Evolutionary conservation across 768 basidiomycete species (phyloP), one percentile per base, ranked within the genome.

Genomic region (Tulasnella sp.): DNA sequence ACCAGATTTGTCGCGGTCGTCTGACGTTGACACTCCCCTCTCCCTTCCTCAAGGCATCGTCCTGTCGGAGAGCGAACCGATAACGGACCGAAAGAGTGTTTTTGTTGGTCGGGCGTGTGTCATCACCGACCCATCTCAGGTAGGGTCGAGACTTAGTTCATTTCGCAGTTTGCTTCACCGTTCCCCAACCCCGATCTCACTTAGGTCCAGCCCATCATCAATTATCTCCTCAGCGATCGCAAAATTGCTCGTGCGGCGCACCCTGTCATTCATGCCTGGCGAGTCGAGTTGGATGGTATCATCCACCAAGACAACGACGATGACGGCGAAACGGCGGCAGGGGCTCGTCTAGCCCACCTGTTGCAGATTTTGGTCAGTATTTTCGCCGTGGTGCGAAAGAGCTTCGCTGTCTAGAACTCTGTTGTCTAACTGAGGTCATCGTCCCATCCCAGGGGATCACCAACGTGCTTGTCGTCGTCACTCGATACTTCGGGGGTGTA

Each of bases 251-350:
- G 83, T 7, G 85, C 84, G 1, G 79, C 84, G 21, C 86, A 84
- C 70, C 86, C 86, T 14, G 74, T 81, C 31, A 89, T 90, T 60
- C 81, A 87, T 58, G 86, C 87, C 45, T 89, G 86, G 83, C 75
- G 84, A 62, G 86, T 84, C 72, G 77, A 79, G 65, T 75, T 80
- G 3, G 79, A 80, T 40, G 74, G 68, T 43, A 67, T 85, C 1
- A 70, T 86, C 50, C 83, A 89, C 67, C 84, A 88, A 77, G 93
- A 97, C 65, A 93, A 96, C 58, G 89, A 93, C 57, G 93, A 98
- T 59, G 87, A 97, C 58, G 89, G 92, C 1, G 94, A 99, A 71
- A 82, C 85, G 0, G 91, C 89, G 1, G 94, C 94, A 17, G 94
- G 94, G 4, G 82, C 85, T 40, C 78, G 94, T 15, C 70, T 98